Evolutionary conservation across 2,329 filamentous ascomycete species (phyloP).

Genomic region (Verticillium klebahnii): DNA sequence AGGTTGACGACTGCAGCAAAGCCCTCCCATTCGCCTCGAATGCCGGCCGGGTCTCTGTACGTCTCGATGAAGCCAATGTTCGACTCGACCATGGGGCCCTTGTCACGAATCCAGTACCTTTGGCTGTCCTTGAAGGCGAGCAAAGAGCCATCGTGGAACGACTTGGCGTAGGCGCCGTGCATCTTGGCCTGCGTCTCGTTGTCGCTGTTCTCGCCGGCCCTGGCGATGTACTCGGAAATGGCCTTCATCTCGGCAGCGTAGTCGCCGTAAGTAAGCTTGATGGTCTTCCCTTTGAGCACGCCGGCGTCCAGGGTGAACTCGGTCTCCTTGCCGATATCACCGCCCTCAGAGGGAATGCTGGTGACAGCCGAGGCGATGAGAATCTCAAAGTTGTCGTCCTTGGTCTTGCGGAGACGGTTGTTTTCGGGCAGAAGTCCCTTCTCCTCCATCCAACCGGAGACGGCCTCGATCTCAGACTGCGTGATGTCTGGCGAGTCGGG

Average conservation of each 20-base stretch:
- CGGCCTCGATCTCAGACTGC: slow-evolving; percentile 66
- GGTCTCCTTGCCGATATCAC: slow-evolving; percentile 64
- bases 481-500: slow-evolving; percentile 71
- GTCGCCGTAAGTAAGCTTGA: slow-evolving; percentile 72
- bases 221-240: slow-evolving; percentile 62
- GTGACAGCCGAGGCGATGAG: slow-evolving; percentile 67
- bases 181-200: slow-evolving; percentile 73
- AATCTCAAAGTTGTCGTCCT: slow-evolving; percentile 62
- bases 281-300: slow-evolving; percentile 58
- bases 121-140: slow-evolving; percentile 77
- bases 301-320: slow-evolving; percentile 57
- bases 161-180: slow-evolving; percentile 69
- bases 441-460: slow-evolving; percentile 69
- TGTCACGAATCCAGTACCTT: slow-evolving; percentile 77
- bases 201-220: slow-evolving; percentile 63
- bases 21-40: slow-evolving; percentile 81
- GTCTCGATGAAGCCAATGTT: slow-evolving; percentile 85
- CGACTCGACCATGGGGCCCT: slow-evolving; percentile 73
- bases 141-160: slow-evolving; percentile 70
- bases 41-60: slow-evolving; percentile 76
- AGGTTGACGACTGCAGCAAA: slow-evolving; percentile 59
- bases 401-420: slow-evolving; percentile 65
- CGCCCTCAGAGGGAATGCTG: slow-evolving; percentile 54
- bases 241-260: slow-evolving; percentile 66
- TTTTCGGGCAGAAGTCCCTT: slow-evolving; percentile 72